Conservation (phyloP, 345 rosid genomes). For the Linum lewisii region DNA sequence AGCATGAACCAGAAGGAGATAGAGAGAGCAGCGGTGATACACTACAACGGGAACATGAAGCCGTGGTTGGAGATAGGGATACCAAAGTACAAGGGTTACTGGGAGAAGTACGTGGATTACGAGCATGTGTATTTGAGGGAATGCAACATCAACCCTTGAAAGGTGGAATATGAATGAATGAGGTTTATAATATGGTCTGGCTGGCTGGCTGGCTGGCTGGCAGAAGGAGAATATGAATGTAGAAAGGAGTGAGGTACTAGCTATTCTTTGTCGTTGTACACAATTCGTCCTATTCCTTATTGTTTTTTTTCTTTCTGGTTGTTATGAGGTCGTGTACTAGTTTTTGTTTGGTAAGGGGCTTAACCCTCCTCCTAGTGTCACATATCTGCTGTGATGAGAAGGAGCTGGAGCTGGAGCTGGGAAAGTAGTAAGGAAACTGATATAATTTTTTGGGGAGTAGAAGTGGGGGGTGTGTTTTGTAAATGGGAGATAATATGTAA, state of each 20-base stretch:
- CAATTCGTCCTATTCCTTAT: background rate
- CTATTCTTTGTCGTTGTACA: background rate
- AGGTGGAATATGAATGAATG: background rate
- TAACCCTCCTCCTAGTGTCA: too few relatives aligned
- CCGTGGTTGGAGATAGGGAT: slow-evolving; percentile 94
- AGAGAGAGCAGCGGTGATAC: slow-evolving; percentile 64
- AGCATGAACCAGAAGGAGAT: slow-evolving; percentile 58
- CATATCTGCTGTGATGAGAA: too few relatives aligned
- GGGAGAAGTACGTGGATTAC: slow-evolving; percentile 64
- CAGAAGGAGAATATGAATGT: too few relatives aligned
- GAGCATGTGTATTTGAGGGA: slow-evolving; percentile 58
- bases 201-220: background rate
- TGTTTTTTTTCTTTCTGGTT: background rate
- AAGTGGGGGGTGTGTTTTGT: background rate
- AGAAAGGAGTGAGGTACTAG: background rate
- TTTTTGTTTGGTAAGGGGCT: too few relatives aligned
- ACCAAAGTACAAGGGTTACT: slow-evolving; percentile 49
- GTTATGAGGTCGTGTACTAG: background rate
- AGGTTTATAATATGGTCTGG: background rate
- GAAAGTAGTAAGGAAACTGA: background rate
- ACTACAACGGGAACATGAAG: slow-evolving; percentile 76
- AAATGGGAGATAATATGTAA: background rate
- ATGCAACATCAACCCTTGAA: slow-evolving; percentile 67
- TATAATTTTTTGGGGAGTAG: background rate
- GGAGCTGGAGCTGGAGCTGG: background rate